These are phyloP conservation scores for Alternaria incomplexa DNA, from an alignment of 2,329 filamentous ascomycete species.

Conservation along the genomic window DNA sequence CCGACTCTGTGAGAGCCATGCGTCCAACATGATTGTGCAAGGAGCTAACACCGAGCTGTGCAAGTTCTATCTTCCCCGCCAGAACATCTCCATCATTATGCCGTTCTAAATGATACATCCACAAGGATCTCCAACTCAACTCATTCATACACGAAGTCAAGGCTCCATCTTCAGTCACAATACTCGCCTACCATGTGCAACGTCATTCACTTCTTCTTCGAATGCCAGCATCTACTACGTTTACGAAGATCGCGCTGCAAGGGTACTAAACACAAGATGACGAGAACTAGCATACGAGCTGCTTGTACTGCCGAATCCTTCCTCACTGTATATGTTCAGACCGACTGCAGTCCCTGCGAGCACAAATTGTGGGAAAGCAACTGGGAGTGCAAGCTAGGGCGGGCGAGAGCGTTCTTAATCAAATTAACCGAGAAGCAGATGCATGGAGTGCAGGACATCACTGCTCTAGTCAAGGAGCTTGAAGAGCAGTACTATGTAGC, in stretches of 20 bases:
- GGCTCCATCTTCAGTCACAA: background rate
- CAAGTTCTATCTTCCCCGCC: background rate
- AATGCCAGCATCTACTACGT: constrained; percentile 37
- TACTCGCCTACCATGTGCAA: constrained; percentile 47
- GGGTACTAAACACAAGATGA: constrained; percentile 38
- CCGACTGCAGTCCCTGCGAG: constrained; percentile 32
- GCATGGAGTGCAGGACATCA: constrained; percentile 9
- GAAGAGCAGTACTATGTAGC: constrained; percentile 9
- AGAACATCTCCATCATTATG: background rate
- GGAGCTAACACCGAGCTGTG: background rate
- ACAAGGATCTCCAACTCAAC: background rate
- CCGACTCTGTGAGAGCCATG: background rate
- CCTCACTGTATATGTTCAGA: constrained; percentile 22
- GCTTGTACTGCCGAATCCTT: constrained; percentile 36
- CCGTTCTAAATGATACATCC: background rate
- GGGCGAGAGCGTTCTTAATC: constrained; percentile 18
- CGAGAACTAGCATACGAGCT: constrained; percentile 12
- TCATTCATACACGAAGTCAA: background rate
- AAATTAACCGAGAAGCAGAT: constrained; percentile 3
- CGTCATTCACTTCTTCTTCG: constrained; percentile 36
- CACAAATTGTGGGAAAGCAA: constrained; percentile 18
- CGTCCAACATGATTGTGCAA: background rate
- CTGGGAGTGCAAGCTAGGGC: constrained; percentile 21
- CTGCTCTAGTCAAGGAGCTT: constrained; percentile 16
- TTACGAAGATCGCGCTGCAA: constrained; percentile 42